Conservation (phyloP, 176 grass and related monocot species). For the bread wheat (Triticum aestivum) region DNA sequence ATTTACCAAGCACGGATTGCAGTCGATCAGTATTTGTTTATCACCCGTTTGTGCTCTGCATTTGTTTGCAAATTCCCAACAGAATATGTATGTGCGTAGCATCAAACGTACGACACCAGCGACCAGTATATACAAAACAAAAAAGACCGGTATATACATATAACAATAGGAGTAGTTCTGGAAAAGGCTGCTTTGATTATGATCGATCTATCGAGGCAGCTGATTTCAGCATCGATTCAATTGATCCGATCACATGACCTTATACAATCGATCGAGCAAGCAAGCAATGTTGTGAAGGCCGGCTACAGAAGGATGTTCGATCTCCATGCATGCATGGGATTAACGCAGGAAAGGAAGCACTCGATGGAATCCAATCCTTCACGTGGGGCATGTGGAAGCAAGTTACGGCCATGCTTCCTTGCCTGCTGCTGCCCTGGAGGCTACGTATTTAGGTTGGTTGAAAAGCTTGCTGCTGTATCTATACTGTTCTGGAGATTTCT, state of each 20-base stretch:
- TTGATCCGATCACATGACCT: neutral
- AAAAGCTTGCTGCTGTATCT: conserved; percentile 10
- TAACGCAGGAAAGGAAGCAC: neutral
- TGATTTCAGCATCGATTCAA: neutral
- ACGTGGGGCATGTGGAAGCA: conserved; percentile 21
- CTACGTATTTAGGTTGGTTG: conserved; percentile 12
- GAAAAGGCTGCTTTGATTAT: neutral
- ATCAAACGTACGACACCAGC: neutral
- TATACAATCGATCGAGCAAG: neutral
- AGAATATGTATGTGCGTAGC: neutral
- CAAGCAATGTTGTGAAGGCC: neutral
- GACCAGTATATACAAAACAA: neutral
- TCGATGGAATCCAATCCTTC: conserved; percentile 17
- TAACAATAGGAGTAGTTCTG: neutral
- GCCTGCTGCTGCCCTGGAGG: neutral
- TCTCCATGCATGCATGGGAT: neutral
- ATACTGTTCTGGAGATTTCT: neutral
- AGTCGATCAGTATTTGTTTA: neutral
- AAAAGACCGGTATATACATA: no score
- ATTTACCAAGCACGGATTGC: no score
- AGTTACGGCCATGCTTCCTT: conserved; percentile 40
- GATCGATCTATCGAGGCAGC: neutral
- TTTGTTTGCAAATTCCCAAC: conserved; percentile 2
- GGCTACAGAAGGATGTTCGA: neutral
- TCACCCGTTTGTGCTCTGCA: neutral